Evolutionary conservation across 2,329 filamentous ascomycete genomes (phyloP), one percentile per base, ranked within the genome.

Genomic region (Verticillium isaacii): DNA sequence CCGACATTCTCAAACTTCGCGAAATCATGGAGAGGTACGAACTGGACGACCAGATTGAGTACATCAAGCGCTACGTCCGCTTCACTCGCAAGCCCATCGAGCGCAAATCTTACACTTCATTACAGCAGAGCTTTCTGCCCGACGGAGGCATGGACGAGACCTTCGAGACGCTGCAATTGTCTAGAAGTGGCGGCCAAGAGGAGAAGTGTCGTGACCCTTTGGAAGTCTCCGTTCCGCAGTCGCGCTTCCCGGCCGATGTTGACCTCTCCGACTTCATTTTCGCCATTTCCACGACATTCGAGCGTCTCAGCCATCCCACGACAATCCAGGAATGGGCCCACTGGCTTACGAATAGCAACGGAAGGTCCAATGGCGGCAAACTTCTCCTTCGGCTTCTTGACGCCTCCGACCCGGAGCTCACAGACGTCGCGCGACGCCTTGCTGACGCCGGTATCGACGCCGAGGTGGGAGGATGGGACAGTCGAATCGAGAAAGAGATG

Each of bases 251-350:
- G 19, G 66, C 70, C 4, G 74, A 74, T 1, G 78, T 75, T 57
- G 79, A 82, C 64, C 73, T 78, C 9, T 79, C 79, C 37, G 78
- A 81, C 62, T 79, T 82, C 67, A 77, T 82, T 67, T 82, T 82
- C 60, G 80, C 79, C 45, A 78, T 82, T 3, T 82, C 80, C 1
- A 82, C 80, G 8, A 82, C 79, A 1, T 82, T 78, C 70, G 72
- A 78, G 65, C 70, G 80, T 64, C 77, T 82, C 62, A 78, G 66
- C 61, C 76, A 79, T 60, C 72, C 75, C 3, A 74, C 74, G 61
- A 81, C 76, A 4, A 74, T 82, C 58, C 77, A 77, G 56, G 80
- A 82, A 66, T 82, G 80, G 80, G 75, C 77, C 4, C 80, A 82
- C 68, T 82, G 80, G 80, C 73, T 82, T 63, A 82, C 80, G 0